A percentile compares a stretch with the other conserved stretches of the same genome.
Evolutionary conservation across 345 rosid species (phyloP).

Genomic region (Theobroma cacao): DNA sequence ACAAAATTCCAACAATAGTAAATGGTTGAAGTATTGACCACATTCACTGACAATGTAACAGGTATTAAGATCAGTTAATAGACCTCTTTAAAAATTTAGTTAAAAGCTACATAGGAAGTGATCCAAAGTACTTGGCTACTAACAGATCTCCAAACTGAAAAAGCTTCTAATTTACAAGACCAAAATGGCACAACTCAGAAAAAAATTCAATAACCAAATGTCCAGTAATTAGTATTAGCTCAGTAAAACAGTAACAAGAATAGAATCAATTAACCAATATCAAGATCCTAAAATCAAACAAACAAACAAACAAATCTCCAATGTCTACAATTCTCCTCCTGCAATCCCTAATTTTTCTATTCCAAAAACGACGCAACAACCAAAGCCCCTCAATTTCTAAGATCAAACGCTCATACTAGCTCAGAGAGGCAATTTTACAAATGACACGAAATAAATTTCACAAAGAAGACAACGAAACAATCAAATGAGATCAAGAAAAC

Average conservation of each 20-base stretch:
- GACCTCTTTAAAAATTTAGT: not conserved
- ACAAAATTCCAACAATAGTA: not conserved
- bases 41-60: not conserved
- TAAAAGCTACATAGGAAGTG: not conserved
- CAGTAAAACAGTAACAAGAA: not conserved
- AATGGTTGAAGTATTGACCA: not conserved
- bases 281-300: slow-evolving; percentile 17
- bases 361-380: not conserved
- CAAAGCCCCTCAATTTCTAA: not conserved
- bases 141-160: not conserved
- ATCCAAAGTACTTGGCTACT: not conserved
- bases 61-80: not conserved
- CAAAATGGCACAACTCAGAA: not conserved
- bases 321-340: not conserved
- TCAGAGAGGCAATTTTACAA: not conserved
- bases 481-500: not conserved
- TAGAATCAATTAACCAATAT: not conserved
- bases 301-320: not conserved
- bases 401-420: not conserved
- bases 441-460: slow-evolving; percentile 8
- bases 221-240: not conserved
- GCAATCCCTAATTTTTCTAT: not conserved
- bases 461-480: not conserved
- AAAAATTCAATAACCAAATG: not conserved
- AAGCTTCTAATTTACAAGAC: not conserved